Conservation (phyloP, 176 grass and related monocot genomes). For the Poa annua region DNA sequence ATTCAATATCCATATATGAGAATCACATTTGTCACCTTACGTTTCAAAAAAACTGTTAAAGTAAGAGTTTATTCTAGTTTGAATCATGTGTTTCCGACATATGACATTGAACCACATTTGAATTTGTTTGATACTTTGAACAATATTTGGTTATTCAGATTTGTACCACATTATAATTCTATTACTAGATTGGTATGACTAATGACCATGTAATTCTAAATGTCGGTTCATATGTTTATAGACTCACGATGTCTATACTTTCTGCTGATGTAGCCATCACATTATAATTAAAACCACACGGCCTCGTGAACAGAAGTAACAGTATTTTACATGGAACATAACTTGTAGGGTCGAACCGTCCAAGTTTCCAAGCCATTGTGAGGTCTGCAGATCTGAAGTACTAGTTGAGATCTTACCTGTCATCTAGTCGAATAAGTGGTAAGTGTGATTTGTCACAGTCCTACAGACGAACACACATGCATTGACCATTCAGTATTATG, state of each 20-base stretch:
- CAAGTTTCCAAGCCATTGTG: not conserved
- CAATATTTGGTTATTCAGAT: not conserved
- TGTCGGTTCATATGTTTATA: not conserved
- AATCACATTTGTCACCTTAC: not conserved
- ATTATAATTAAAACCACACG: not conserved
- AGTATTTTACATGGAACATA: constrained; percentile 7
- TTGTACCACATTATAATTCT: not conserved
- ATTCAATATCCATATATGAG: not conserved
- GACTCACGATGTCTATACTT: not conserved
- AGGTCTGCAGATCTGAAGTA: constrained; percentile 43
- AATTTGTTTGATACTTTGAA: not conserved
- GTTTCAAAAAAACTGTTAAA: not conserved
- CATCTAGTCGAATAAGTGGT: not conserved
- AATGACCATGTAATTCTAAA: not conserved
- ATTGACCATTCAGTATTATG: not conserved
- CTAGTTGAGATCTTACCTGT: constrained; percentile 37
- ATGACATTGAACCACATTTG: not conserved
- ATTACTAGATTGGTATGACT: not conserved
- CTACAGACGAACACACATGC: not conserved
- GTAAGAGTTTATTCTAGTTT: not conserved
- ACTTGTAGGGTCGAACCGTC: not conserved
- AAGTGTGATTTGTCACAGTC: constrained; percentile 1
- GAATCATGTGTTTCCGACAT: not conserved
- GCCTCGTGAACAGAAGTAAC: constrained; percentile 18
- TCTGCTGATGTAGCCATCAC: not conserved